A percentile compares a stretch with the other conserved stretches of the same genome.
Conservation (phyloP, 305 asterid genomes). For the Fraxinus albicans region DNA sequence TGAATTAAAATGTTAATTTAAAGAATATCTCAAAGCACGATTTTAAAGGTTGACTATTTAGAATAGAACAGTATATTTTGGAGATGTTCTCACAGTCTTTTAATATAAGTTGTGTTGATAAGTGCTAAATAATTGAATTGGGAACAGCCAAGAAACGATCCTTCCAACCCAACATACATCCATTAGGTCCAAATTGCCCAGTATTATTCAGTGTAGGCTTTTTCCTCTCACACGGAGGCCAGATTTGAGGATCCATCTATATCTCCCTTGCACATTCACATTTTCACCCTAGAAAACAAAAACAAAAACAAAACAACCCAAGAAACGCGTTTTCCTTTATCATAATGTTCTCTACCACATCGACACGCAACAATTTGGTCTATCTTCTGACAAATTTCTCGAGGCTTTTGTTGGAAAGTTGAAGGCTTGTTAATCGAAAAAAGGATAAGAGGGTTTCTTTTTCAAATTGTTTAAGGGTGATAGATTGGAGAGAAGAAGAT, state of each 20-base stretch:
- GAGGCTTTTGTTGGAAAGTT: slow-evolving; percentile 10
- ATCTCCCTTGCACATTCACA: slow-evolving; percentile 10
- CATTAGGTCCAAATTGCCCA: slow-evolving; percentile 4
- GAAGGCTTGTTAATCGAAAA: slow-evolving; percentile 6
- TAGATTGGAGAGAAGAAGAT: slow-evolving; percentile 20
- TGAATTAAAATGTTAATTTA: too few relatives aligned
- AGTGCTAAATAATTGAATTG: background rate
- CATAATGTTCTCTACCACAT: slow-evolving; percentile 27
- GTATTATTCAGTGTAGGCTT: slow-evolving; percentile 46
- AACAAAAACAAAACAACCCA: background rate
- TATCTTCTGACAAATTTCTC: slow-evolving; percentile 14
- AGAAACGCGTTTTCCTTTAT: slow-evolving; percentile 28
- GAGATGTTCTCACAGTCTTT: background rate
- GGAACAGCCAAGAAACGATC: background rate
- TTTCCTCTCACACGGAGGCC: slow-evolving; percentile 10
- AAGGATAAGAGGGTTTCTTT: slow-evolving; percentile 5
- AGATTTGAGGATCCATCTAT: background rate
- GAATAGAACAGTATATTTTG: background rate
- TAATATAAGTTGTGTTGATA: background rate
- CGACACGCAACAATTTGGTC: background rate
- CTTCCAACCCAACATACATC: background rate
- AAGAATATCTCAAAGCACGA: too few relatives aligned
- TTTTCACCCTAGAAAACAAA: background rate
- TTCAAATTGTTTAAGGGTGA: background rate
- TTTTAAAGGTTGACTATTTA: too few relatives aligned